phyloP scores from a whole-genome alignment of 2,329 filamentous ascomycete genomes.

The Sphaceloma murrayae region DNA sequence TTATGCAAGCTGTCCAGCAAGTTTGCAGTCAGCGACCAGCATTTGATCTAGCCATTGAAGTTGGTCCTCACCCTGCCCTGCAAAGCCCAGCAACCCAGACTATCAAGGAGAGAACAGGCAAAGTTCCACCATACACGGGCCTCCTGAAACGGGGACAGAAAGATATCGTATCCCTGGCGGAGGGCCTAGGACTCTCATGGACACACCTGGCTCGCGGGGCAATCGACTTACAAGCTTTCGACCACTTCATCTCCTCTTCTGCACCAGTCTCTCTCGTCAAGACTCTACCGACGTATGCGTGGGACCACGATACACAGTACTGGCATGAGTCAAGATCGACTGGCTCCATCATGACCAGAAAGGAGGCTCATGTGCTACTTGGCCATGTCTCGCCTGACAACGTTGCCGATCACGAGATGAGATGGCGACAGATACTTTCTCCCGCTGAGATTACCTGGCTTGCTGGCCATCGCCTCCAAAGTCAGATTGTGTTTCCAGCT shows the following conservation, averaged over 20 bases:
- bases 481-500: slow-evolving; percentile 19
- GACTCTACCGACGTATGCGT: slow-evolving; percentile 20
- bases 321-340: slow-evolving; percentile 18
- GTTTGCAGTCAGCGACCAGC: slow-evolving; percentile 21
- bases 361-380: slow-evolving; percentile 17
- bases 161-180: slow-evolving; percentile 20
- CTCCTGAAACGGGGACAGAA: slow-evolving; percentile 21
- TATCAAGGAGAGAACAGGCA: slow-evolving; percentile 21
- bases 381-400: slow-evolving; percentile 15
- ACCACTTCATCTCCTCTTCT: background rate
- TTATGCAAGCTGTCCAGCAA: slow-evolving; percentile 32
- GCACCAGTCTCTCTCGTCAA: slow-evolving; percentile 13
- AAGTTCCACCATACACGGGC: slow-evolving; percentile 16
- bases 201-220: background rate
- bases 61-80: slow-evolving; percentile 39
- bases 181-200: slow-evolving; percentile 19
- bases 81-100: slow-evolving; percentile 32
- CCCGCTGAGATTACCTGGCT: slow-evolving; percentile 19
- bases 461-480: slow-evolving; percentile 18
- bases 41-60: slow-evolving; percentile 31
- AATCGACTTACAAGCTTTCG: slow-evolving; percentile 8
- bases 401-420: slow-evolving; percentile 2
- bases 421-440: slow-evolving; percentile 20
- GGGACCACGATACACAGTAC: slow-evolving; percentile 19
- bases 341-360: background rate